Evolutionary conservation across 106 monocot genomes (phyloP).

Genomic region (Agapanthus africanus): DNA sequence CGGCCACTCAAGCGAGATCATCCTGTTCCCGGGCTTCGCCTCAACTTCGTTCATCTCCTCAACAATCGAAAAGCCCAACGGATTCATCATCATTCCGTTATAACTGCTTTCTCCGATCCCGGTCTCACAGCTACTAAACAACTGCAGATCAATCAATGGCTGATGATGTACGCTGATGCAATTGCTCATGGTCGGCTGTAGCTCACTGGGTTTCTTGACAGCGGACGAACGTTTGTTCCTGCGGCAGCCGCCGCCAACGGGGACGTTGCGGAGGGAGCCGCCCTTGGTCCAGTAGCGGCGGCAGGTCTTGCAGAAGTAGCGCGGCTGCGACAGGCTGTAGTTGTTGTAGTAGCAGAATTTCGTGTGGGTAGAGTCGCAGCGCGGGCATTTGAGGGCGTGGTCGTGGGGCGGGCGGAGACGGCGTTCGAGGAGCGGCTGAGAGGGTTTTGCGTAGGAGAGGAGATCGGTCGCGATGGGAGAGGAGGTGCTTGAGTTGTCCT

Average conservation of each 20-base stretch:
- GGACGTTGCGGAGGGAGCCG: constrained; percentile 34
- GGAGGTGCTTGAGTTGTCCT: background rate
- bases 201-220: background rate
- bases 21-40: constrained; percentile 15
- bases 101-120: background rate
- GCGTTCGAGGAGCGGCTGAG: background rate
- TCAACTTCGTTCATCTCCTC: constrained; percentile 8
- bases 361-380: constrained; percentile 39
- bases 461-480: background rate
- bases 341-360: constrained; percentile 98
- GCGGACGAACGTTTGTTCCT: constrained; percentile 8
- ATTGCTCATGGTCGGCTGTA: background rate
- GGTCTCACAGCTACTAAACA: background rate
- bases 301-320: constrained; percentile 77
- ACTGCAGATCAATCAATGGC: background rate
- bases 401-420: constrained; percentile 38
- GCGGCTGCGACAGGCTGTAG: constrained; percentile 83
- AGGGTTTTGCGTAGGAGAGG: background rate
- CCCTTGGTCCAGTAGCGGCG: constrained; percentile 43
- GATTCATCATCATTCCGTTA: too few relatives aligned
- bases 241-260: constrained; percentile 27
- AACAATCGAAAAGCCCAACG: constrained; percentile 6
- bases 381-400: constrained; percentile 54
- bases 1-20: constrained; percentile 30
- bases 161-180: background rate